Conservation (phyloP, 345 rosid genomes). For the Citrus mangshanensis region DNA sequence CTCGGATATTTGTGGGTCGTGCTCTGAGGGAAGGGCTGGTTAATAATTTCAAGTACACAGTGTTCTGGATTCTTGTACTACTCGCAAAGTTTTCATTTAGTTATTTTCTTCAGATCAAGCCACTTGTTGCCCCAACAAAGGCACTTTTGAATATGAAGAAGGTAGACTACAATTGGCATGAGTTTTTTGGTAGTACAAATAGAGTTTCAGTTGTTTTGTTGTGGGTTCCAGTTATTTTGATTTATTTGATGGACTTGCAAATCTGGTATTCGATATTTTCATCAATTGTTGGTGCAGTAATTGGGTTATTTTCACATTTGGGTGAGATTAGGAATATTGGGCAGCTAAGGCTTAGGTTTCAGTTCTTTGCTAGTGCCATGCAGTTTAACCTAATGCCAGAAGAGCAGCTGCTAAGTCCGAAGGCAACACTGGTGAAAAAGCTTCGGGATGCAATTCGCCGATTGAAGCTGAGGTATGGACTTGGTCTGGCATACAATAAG, state of each 20-base stretch:
- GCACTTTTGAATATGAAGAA: constrained; percentile 34
- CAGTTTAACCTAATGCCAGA: constrained; percentile 92
- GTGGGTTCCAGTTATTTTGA: constrained; percentile 75
- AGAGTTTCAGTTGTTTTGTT: constrained; percentile 49
- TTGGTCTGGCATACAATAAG: constrained; percentile 74
- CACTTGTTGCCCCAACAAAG: constrained; percentile 67
- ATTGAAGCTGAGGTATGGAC: constrained; percentile 74
- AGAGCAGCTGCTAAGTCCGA: constrained; percentile 41
- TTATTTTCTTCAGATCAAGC: constrained; percentile 77
- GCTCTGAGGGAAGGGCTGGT: constrained; percentile 88
- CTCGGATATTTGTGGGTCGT: constrained; percentile 75
- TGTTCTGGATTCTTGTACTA: constrained; percentile 69
- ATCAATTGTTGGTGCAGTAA: constrained; percentile 55
- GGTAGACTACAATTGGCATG: constrained; percentile 56
- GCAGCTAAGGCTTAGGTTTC: constrained; percentile 89
- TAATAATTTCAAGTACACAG: constrained; percentile 65
- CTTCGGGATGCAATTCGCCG: constrained; percentile 72
- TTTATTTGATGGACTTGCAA: constrained; percentile 82
- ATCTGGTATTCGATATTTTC: constrained; percentile 88
- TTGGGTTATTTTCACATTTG: constrained; percentile 80
- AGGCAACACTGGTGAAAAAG: constrained; percentile 70
- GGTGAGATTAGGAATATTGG: constrained; percentile 86
- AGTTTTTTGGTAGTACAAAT: constrained; percentile 67
- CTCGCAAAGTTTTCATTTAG: constrained; percentile 69
- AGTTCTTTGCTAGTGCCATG: constrained; percentile 86